Evolutionary conservation across 192 early-diverging fungal genomes (phyloP).

Genomic region (Phycomyces nitens): DNA sequence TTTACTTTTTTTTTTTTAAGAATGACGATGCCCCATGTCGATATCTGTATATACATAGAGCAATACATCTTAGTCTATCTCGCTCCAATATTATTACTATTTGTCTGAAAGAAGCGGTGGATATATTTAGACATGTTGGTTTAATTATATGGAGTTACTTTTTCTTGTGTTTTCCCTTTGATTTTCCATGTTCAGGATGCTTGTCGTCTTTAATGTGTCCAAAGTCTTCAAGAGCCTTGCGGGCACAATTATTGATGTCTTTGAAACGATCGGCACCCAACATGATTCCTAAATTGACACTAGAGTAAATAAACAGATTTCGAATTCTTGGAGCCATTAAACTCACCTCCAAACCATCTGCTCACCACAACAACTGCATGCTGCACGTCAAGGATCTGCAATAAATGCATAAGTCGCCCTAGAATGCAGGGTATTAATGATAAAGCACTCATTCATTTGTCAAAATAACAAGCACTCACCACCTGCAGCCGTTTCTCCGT

Average conservation of each 20-base stretch:
- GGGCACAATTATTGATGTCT: constrained; percentile 83
- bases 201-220: constrained; percentile 48
- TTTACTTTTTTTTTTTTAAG: background rate
- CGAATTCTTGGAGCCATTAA: background rate
- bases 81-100: too few relatives aligned
- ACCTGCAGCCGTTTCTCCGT: constrained; percentile 92
- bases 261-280: constrained; percentile 78
- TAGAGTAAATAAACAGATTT: background rate
- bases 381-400: constrained; percentile 68
- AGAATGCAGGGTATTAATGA: too few relatives aligned
- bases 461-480: too few relatives aligned
- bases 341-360: constrained; percentile 86
- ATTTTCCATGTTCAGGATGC: constrained; percentile 4
- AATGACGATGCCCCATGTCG: too few relatives aligned
- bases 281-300: constrained; percentile 24
- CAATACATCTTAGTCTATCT: too few relatives aligned
- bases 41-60: too few relatives aligned
- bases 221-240: constrained; percentile 62
- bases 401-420: constrained; percentile 71
- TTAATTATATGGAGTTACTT: too few relatives aligned
- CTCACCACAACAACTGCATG: constrained; percentile 82
- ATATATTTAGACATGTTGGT: too few relatives aligned
- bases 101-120: too few relatives aligned
- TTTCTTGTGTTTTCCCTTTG: constrained; percentile 16
- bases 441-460: constrained; percentile 27